Base-by-base conservation (phyloP, 768 basidiomycete species). In the Gloeopeniophorella convolvens region DNA sequence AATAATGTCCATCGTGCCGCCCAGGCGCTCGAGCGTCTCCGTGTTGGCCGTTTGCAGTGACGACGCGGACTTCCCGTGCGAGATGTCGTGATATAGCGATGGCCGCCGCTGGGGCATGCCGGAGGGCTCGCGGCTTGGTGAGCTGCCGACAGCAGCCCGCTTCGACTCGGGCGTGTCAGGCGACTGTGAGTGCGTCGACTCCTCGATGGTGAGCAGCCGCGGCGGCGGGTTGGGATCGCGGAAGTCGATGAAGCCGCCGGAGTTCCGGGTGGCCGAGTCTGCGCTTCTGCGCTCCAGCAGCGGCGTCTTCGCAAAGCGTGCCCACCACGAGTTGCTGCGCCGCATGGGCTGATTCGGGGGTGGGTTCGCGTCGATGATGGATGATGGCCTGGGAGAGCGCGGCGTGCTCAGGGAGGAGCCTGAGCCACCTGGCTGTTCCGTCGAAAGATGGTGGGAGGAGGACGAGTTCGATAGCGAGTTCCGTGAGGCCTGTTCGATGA, bases 161-260 rank as follows among this genome's bases (percentile, higher is more conserved):
- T 58, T 51, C 9, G 45, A 45, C 35, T 58, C 57, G 5, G 55
- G 44, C 28, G 41, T 21, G 35, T 57, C 43, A 3, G 54, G 35
- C 21, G 61, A 53, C 11, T 47, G 55, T 18, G 73, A 71, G 34
- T 70, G 65, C 13, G 66, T 55, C 39, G 72, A 72, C 63, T 85
- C 79, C 48, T 79, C 75, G 45, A 86, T 80, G 3, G 78, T 67
- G 37, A 72, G 68, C 4, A 91, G 71, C 11, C 72, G 72, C 0
- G 70, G 71, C n/a, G 89, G 89, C 1, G 89, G 86, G 44, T 82
- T 81, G 1, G 91, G 90, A 65, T 94, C 90, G 18, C 86, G 77
- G 60, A 92, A 78, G 18, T 88, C 82, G 18, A 66, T 60, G 10
- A 62, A 59, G 48, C 66, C 52, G 66, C 21, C 9, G 10, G 54